Conservation (phyloP, 768 basidiomycete species). For the Boletus subparvulus region DNA sequence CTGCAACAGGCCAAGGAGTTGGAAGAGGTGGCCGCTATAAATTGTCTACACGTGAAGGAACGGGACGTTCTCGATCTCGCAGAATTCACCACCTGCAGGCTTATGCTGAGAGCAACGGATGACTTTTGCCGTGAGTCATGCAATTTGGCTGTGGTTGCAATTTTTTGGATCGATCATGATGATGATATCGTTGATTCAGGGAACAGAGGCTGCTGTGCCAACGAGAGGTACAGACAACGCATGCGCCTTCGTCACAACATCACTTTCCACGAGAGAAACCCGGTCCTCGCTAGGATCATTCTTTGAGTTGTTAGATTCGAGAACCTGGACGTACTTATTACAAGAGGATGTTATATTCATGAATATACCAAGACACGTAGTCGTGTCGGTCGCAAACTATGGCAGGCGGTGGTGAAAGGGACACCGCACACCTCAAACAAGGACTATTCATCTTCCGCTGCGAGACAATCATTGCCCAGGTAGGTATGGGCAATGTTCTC, state of each 20-base stretch:
- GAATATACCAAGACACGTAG: constrained; percentile 4
- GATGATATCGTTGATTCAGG: constrained; percentile 31
- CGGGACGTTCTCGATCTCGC: constrained; percentile 53
- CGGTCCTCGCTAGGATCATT: constrained; percentile 16
- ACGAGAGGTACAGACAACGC: constrained; percentile 54
- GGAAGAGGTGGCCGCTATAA: constrained; percentile 49
- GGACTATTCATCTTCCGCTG: constrained; percentile 46
- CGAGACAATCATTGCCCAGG: constrained; percentile 18
- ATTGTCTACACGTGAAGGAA: constrained; percentile 57
- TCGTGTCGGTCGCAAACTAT: constrained; percentile 50
- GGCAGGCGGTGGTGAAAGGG: constrained; percentile 52
- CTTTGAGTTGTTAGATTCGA: constrained; percentile 9
- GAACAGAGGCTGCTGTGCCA: constrained; percentile 50
- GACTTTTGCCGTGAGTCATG: constrained; percentile 56
- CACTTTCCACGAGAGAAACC: constrained; percentile 10
- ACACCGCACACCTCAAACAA: constrained; percentile 75
- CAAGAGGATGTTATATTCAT: constrained; percentile 16
- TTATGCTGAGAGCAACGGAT: constrained; percentile 40
- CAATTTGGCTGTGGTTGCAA: neutral
- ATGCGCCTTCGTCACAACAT: constrained; percentile 40
- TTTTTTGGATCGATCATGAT: neutral
- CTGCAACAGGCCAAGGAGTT: constrained; percentile 33
- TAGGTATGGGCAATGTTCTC: constrained; percentile 20
- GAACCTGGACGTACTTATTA: constrained; percentile 19
- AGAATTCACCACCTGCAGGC: constrained; percentile 44